A percentile compares a stretch with the other conserved stretches of the same genome.
phyloP scores from a whole-genome alignment of 176 grass and related monocot genomes.

The Triticum dicoccoides region DNA sequence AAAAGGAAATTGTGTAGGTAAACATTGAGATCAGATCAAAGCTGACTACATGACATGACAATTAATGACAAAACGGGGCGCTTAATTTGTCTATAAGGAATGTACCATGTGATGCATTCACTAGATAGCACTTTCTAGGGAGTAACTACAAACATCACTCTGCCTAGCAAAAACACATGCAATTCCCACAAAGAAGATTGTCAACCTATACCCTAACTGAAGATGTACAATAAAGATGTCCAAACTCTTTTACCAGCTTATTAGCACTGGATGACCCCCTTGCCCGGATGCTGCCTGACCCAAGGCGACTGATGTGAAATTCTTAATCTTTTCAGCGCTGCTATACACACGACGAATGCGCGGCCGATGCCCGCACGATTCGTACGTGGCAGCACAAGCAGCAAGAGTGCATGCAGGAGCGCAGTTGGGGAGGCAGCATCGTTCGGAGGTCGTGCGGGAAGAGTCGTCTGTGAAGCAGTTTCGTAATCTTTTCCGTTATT shows the following conservation, averaged over 20 bases:
- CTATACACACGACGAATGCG: no score
- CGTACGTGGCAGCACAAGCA: no score
- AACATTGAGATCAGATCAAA: not conserved
- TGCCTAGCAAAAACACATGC: no score
- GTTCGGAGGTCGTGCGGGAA: no score
- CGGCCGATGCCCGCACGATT: no score
- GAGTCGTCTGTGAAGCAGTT: no score
- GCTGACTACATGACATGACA: not conserved
- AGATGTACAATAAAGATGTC: not conserved
- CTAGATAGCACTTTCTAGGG: not conserved
- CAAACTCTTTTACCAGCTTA: not conserved
- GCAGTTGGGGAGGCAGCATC: no score
- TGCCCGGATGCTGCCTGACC: not conserved
- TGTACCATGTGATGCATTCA: not conserved
- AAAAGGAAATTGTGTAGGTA: not conserved
- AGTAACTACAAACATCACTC: no score
- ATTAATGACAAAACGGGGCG: not conserved
- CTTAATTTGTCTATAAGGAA: not conserved
- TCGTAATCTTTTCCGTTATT: not conserved
- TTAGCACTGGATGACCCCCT: not conserved
- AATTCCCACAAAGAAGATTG: not conserved
- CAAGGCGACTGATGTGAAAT: not conserved
- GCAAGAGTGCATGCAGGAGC: no score
- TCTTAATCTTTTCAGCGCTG: not conserved
- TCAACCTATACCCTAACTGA: no score